phyloP scores from a whole-genome alignment of 139 green algal genomes.

The Tetraselmis striata region DNA sequence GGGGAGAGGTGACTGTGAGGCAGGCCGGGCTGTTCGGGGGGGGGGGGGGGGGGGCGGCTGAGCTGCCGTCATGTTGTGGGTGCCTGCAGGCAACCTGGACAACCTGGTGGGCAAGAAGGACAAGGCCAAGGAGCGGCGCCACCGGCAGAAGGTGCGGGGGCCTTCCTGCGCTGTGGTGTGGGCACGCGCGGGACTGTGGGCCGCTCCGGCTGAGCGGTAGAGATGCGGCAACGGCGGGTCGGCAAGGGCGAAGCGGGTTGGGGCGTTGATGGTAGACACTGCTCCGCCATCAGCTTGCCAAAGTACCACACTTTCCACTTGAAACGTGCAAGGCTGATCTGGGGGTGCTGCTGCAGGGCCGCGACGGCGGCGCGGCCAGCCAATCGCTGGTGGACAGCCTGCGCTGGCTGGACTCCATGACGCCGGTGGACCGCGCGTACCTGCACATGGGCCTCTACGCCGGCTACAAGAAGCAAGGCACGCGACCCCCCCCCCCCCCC shows the following conservation, averaged over 20 bases:
- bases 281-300: too few species aligned
- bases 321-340: neutral
- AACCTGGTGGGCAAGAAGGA: neutral
- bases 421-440: neutral
- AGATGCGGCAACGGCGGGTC: too few species aligned
- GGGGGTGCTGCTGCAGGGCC: neutral
- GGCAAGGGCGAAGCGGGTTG: too few species aligned
- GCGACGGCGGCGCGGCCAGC: neutral
- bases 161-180: too few species aligned
- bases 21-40: too few species aligned
- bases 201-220: too few species aligned
- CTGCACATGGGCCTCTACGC: neutral
- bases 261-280: too few species aligned
- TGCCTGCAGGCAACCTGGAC: neutral
- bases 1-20: too few species aligned
- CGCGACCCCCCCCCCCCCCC: too few species aligned
- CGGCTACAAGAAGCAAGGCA: neutral
- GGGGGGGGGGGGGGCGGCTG: too few species aligned
- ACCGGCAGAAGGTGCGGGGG: neutral
- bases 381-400: neutral
- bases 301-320: neutral
- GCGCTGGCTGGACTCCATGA: neutral
- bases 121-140: neutral
- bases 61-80: too few species aligned
- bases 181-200: too few species aligned